Conservation (phyloP, 441 rosid genomes). For the Populus hybrid region DNA sequence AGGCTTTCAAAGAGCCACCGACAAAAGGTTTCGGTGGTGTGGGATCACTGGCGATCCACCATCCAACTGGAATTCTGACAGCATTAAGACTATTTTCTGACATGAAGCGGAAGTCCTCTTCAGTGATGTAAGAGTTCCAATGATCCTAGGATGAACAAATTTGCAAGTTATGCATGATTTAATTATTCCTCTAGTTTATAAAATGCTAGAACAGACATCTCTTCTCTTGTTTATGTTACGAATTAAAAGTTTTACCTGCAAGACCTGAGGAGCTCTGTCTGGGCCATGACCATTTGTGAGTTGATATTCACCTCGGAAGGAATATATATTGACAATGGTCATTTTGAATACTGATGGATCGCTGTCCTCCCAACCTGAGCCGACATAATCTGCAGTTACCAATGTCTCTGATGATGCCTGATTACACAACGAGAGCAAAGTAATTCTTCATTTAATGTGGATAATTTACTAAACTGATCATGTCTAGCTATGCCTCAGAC, state of each 20-base stretch:
- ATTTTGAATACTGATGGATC: conserved; percentile 41
- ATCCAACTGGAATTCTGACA: conserved; percentile 38
- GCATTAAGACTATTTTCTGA: conserved; percentile 29
- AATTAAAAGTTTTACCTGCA: conserved; percentile 25
- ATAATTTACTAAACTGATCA: background rate
- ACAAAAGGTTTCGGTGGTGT: conserved; percentile 35
- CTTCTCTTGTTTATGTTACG: background rate
- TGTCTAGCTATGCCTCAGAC: background rate
- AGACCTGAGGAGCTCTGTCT: conserved; percentile 23
- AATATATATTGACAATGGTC: conserved; percentile 2
- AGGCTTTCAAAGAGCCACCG: conserved; percentile 34
- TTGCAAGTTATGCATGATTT: background rate
- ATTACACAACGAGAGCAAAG: background rate
- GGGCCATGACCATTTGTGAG: conserved; percentile 48
- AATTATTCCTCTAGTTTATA: background rate
- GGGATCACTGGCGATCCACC: conserved; percentile 44
- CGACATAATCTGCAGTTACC: conserved; percentile 37
- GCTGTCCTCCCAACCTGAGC: conserved; percentile 30
- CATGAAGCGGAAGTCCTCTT: conserved; percentile 37
- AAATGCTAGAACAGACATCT: background rate
- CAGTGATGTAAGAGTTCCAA: conserved; percentile 34
- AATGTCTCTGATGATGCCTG: conserved; percentile 26
- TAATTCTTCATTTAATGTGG: background rate
- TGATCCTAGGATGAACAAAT: conserved; percentile 24
- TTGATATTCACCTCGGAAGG: conserved; percentile 38